A percentile compares a stretch with the other conserved stretches of the same genome.
Conservation (phyloP, 768 basidiomycete species). For the Phaffia australis region DNA sequence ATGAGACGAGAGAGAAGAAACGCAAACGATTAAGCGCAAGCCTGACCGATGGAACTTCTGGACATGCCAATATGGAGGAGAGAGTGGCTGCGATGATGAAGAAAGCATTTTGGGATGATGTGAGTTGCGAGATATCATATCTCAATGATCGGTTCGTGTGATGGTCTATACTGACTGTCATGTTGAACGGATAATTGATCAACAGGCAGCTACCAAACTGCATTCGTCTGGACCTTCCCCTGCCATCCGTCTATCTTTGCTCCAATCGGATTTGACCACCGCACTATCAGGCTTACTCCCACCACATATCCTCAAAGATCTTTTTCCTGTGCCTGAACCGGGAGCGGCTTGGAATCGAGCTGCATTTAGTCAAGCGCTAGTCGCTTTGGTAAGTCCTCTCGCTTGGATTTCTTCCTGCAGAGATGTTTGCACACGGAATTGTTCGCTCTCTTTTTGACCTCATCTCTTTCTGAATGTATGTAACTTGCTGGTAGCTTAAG, state of each 20-base stretch:
- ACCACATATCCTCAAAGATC: neutral
- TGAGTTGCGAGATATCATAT: neutral
- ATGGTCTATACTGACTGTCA: neutral
- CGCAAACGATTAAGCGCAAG: constrained; percentile 6
- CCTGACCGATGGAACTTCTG: neutral
- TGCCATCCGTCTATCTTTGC: neutral
- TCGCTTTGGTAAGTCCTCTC: neutral
- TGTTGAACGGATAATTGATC: neutral
- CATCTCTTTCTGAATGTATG: neutral
- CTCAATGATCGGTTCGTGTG: neutral
- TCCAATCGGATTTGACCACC: constrained; percentile 6
- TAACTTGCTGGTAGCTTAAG: constrained; percentile 1
- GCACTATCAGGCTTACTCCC: neutral
- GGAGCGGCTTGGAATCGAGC: constrained; percentile 1
- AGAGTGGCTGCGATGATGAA: constrained; percentile 19
- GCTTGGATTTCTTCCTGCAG: neutral
- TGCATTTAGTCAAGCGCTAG: neutral
- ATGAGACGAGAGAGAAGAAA: constrained; percentile 1
- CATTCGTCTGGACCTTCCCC: constrained; percentile 4
- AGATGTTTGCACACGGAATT: no score
- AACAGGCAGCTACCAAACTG: constrained; percentile 8
- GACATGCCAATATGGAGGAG: neutral
- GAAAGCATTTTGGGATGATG: constrained; percentile 21
- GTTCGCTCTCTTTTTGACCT: neutral
- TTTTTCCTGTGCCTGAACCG: constrained; percentile 9